phyloP scores from a whole-genome alignment of 129 eudicot genomes.

The Flaveria ramosissima region DNA sequence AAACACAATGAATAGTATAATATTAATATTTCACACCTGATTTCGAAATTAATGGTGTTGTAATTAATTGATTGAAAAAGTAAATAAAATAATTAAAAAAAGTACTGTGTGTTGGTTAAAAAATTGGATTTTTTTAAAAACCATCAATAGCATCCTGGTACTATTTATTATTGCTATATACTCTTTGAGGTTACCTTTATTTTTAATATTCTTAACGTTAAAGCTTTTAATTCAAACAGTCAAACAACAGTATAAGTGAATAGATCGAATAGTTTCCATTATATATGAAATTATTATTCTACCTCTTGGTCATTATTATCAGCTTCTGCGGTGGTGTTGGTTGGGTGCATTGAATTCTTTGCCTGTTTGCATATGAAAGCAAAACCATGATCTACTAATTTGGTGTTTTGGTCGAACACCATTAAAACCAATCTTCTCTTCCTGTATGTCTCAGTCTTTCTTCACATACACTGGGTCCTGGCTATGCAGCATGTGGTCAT shows the following conservation, averaged over 20 bases:
- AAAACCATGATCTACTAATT: conserved; percentile 2
- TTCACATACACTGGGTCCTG: conserved; percentile 10
- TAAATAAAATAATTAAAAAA: too few relatives aligned
- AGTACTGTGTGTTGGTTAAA: too few relatives aligned
- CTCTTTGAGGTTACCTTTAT: background rate
- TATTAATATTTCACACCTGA: too few relatives aligned
- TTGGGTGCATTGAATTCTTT: conserved; percentile 30
- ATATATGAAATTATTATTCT: background rate
- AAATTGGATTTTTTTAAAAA: background rate
- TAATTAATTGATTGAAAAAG: too few relatives aligned
- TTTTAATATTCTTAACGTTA: background rate
- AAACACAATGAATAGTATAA: too few relatives aligned
- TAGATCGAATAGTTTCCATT: background rate
- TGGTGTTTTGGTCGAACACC: conserved; percentile 17
- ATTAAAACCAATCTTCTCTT: conserved; percentile 17
- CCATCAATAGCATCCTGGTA: conserved; percentile 2
- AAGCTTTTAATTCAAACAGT: background rate
- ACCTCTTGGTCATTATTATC: background rate
- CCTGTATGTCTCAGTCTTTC: conserved; percentile 4
- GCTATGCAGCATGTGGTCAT: conserved; percentile 32
- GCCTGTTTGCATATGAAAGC: conserved; percentile 21
- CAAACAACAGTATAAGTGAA: background rate
- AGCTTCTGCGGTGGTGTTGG: conserved; percentile 18
- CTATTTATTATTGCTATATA: background rate
- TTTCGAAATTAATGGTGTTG: too few relatives aligned